Evolutionary conservation across 1,139 yeast genomes (phyloP), one percentile per base, ranked within the genome.

Genomic region (Saccharomyces hybrid): DNA sequence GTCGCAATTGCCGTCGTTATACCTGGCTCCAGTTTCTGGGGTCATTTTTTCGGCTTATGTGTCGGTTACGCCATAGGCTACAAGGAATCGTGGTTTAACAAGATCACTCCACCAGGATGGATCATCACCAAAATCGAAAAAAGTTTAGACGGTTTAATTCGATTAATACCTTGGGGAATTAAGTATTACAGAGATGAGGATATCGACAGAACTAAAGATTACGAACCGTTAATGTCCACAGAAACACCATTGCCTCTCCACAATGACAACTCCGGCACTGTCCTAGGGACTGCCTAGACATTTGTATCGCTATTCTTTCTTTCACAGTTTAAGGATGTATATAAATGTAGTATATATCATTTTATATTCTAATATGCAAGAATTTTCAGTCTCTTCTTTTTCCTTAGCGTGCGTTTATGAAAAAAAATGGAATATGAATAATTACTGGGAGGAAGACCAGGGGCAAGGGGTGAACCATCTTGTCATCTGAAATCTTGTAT

Each of bases 1-100:
- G 56, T 83, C 1, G 32, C 84, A 8, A 69, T 78, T 49, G 76
- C 82, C 2, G 42, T 84, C 2, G 56, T 83, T 31, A 67, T 78
- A 56, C 82, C 89, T 1, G 76, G 78, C 9, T 76, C 91, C 9
- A 84, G 93, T 53, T 83, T 89, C 61, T 73, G 84, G 62, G 96
- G 96, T 26, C 96, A 90, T 68, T 69, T 72, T 48, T 76, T 76
- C 49, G 88, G 79, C 23, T 71, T 79, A 61, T 65, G 67, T 47
- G 78, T 75, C 50, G 90, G 90, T 11, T 80, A 76, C 63, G 70
- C 73, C 27, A 70, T 76, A 64, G 93, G 86, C 11, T 76, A 73
- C 59, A 60, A 66, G 51, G 70, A 64, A 53, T 52, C 51, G 4
- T 53, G 56, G 44, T 61, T 65, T 34, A 56, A 57, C 16, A 70